Evolutionary conservation across 2,329 filamentous ascomycete genomes (phyloP), one percentile per base, ranked within the genome.

Genomic region (Zymoseptoria ardabiliae): DNA sequence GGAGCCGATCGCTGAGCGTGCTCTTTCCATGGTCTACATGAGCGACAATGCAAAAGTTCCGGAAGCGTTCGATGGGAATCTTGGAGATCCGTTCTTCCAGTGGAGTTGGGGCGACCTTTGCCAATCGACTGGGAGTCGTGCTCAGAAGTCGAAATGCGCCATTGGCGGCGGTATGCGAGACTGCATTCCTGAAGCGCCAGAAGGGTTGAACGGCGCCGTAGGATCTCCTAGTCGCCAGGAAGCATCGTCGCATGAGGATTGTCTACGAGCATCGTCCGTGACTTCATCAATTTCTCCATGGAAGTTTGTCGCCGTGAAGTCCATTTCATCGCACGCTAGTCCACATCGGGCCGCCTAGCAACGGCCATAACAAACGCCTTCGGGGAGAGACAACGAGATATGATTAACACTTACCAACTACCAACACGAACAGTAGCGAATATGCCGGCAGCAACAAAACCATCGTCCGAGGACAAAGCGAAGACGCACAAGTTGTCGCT

Each of bases 11-110:
- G 66, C 88, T 93, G 56, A 99, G 85, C 4, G 94, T 99, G 72
- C 90, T 96, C 77, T 99, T 99, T 70, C 94, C 94, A 85, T 99
- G 94, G 74, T 99, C 94, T 72, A 99, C 95, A 74, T 99, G 94
- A 9, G 94, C 94, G 55, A 99, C 93, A 70, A 99, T 97, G 76
- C 94, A 99, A 74, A 99, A 99, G 75, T 99, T 99, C 63, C 94
- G 88, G 70, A 83, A 93, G 20, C 89, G 84, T 59, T 88, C 85
- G 69, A 92, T 87, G 2, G 89, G 89, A 57, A 93, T 92, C 5
- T 83, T 85, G 17, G 85, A 79, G 61, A 93, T 91, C 65, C 85
- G 79, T 59, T 78, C 76, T 71, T 88, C 85, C 21, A 88, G 78
- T 19, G 73, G 64, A 61, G 75, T 75, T 63, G 62, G 71, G 71